Percentiles rank a stretch among this genome's conserved stretches.
Conservation (phyloP, 805 yeast species). For the Wickerhamomyces tratensis region DNA sequence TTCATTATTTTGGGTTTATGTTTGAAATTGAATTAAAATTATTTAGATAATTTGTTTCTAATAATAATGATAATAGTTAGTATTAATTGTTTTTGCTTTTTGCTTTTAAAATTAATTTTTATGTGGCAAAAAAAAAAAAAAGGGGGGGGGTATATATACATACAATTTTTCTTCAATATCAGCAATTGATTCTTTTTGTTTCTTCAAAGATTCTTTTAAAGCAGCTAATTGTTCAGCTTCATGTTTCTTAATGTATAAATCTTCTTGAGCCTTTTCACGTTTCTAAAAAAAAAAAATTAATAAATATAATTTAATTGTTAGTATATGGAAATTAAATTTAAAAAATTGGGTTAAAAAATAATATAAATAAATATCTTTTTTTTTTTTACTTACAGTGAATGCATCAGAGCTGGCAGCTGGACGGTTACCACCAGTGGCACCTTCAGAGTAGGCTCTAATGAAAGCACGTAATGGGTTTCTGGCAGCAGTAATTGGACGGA, state of each 20-base stretch:
- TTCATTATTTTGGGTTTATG: no score
- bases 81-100: no score
- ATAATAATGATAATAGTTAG: no score
- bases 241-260: slow-evolving; percentile 74
- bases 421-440: slow-evolving; percentile 53
- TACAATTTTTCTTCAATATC: slow-evolving; percentile 35
- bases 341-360: no score
- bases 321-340: no score
- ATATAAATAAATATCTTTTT: no score
- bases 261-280: slow-evolving; percentile 92
- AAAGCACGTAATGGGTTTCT: slow-evolving; percentile 12
- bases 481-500: slow-evolving; percentile 30
- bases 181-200: slow-evolving; percentile 58
- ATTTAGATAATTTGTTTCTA: neutral
- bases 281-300: slow-evolving; percentile 33
- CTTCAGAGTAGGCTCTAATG: slow-evolving; percentile 35
- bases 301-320: slow-evolving; percentile 1
- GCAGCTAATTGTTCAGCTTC: slow-evolving; percentile 80
- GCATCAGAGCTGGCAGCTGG: slow-evolving; percentile 45
- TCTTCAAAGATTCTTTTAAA: slow-evolving; percentile 65
- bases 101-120: neutral
- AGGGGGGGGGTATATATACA: neutral
- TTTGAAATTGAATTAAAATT: no score
- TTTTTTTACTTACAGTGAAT: slow-evolving; percentile 40
- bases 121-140: neutral